Evolutionary conservation across 352 stramenopile species (phyloP).

Genomic region (Pythium apleroticum): DNA sequence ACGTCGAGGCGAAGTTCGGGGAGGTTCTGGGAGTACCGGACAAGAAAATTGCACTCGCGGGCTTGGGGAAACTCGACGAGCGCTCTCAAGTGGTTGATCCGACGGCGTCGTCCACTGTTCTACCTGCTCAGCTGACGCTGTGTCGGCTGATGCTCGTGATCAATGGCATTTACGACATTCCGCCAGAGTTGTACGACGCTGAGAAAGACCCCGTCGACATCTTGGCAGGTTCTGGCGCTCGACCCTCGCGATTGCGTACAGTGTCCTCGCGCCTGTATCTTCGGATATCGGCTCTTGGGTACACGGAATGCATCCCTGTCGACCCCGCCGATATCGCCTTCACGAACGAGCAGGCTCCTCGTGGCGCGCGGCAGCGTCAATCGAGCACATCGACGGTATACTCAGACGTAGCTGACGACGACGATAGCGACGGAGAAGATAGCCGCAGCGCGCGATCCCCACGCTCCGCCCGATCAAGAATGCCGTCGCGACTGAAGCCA

Average conservation of each 20-base stretch:
- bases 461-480: not conserved
- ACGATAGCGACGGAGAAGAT: constrained; percentile 21
- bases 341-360: constrained; percentile 45
- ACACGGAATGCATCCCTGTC: constrained; percentile 75
- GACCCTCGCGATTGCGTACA: not conserved
- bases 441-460: constrained; percentile 1
- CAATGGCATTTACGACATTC: constrained; percentile 83
- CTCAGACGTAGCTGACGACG: constrained; percentile 36
- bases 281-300: constrained; percentile 68
- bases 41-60: constrained; percentile 30
- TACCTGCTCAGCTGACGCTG: constrained; percentile 71
- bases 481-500: constrained; percentile 5
- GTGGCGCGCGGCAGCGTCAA: constrained; percentile 38
- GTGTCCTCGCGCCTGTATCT: constrained; percentile 57
- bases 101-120: constrained; percentile 34
- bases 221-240: constrained; percentile 7
- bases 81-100: constrained; percentile 45
- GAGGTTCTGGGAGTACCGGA: constrained; percentile 48
- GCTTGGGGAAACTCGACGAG: constrained; percentile 56
- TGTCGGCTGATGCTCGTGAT: constrained; percentile 76
- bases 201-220: constrained; percentile 41
- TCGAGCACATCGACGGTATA: constrained; percentile 28
- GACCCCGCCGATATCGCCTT: constrained; percentile 52
- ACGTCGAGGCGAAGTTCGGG: constrained; percentile 65
- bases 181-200: constrained; percentile 66